Evolutionary conservation across 2,329 filamentous ascomycete species (phyloP).

Genomic region (Alternaria sp.): DNA sequence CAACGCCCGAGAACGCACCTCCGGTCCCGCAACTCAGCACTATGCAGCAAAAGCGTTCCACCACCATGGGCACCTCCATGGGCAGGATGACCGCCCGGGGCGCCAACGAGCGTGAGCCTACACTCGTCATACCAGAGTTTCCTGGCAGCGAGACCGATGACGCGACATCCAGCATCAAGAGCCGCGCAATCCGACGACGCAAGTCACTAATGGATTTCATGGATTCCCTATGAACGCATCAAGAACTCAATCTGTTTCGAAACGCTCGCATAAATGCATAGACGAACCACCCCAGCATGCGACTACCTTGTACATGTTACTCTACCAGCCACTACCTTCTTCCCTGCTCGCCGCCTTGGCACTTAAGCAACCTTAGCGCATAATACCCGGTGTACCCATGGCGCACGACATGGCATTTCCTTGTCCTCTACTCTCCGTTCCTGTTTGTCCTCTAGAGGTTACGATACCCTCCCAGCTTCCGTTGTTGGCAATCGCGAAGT

Average conservation of each 20-base stretch:
- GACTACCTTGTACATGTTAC: slow-evolving; percentile 9
- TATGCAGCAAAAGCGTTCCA: slow-evolving; percentile 22
- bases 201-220: slow-evolving; percentile 49
- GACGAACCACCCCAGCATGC: neutral
- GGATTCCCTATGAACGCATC: slow-evolving; percentile 21
- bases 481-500: slow-evolving; percentile 15
- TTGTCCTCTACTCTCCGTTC: neutral
- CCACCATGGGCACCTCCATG: slow-evolving; percentile 20
- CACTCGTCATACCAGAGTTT: slow-evolving; percentile 43
- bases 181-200: slow-evolving; percentile 41
- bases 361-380: slow-evolving; percentile 3
- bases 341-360: neutral
- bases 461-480: slow-evolving; percentile 12
- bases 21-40: slow-evolving; percentile 27
- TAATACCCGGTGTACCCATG: slow-evolving; percentile 21
- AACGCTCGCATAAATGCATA: slow-evolving; percentile 21
- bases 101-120: slow-evolving; percentile 45
- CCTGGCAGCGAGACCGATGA: slow-evolving; percentile 28
- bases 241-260: slow-evolving; percentile 24
- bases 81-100: slow-evolving; percentile 42
- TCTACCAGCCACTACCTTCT: neutral
- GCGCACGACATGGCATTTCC: slow-evolving; percentile 5
- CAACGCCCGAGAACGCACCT: slow-evolving; percentile 33
- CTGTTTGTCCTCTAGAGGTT: slow-evolving; percentile 4
- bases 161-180: slow-evolving; percentile 28